Evolutionary conservation across 2,329 filamentous ascomycete genomes (phyloP).

Genomic region (Nemania serpens): DNA sequence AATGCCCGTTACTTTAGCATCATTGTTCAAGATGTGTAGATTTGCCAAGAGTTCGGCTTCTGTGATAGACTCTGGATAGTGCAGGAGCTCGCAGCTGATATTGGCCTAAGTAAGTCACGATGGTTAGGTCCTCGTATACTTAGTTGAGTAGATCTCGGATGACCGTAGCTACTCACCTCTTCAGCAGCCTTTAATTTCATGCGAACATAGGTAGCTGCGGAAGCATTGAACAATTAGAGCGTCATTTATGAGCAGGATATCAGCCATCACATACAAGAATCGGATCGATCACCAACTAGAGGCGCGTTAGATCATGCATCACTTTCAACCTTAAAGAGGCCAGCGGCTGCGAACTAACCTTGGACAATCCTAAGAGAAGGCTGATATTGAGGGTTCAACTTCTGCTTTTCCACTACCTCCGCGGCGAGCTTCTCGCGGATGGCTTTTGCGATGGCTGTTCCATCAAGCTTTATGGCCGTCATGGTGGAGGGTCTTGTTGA

Average conservation of each 20-base stretch:
- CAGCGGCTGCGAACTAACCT: conserved; percentile 58
- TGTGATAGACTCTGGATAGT: conserved; percentile 78
- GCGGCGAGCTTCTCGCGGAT: conserved; percentile 82
- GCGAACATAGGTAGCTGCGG: conserved; percentile 89
- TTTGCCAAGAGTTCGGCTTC: conserved; percentile 86
- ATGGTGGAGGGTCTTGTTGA: conserved; percentile 65
- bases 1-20: conserved; percentile 85
- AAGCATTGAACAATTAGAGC: conserved; percentile 40
- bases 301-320: conserved; percentile 20
- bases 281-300: conserved; percentile 85
- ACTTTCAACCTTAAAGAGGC: conserved; percentile 19
- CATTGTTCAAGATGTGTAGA: conserved; percentile 83
- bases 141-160: not conserved
- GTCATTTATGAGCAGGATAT: conserved; percentile 21
- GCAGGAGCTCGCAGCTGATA: conserved; percentile 84
- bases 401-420: conserved; percentile 82
- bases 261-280: conserved; percentile 71
- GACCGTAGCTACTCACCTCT: conserved; percentile 64
- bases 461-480: conserved; percentile 91
- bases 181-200: conserved; percentile 98
- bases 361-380: conserved; percentile 94
- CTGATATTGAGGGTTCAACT: conserved; percentile 82
- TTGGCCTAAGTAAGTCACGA: conserved; percentile 66
- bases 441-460: conserved; percentile 89
- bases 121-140: conserved; percentile 17